phyloP scores from a whole-genome alignment of 768 basidiomycete genomes.

The Royoungia palumana region DNA sequence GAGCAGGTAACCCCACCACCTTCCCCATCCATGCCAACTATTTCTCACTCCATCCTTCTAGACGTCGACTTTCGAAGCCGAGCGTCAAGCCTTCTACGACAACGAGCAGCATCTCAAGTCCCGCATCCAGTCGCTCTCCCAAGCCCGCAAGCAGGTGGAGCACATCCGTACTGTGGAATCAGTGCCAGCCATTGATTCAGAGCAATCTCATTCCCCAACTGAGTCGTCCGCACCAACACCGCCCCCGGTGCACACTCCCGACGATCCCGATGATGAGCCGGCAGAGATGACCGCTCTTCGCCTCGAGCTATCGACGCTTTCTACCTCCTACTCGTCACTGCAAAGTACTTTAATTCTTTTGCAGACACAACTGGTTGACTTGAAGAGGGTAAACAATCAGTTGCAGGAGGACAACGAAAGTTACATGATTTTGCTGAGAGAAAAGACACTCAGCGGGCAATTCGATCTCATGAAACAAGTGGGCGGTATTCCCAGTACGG shows the following conservation, averaged over 20 bases:
- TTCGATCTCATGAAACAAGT: conserved; percentile 75
- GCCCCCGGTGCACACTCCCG: conserved; percentile 43
- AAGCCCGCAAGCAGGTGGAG: conserved; percentile 57
- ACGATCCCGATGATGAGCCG: conserved; percentile 72
- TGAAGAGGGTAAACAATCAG: conserved; percentile 84
- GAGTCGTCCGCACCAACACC: conserved; percentile 22
- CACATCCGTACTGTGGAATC: conserved; percentile 31
- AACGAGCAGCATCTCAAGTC: conserved; percentile 92
- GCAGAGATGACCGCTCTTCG: conserved; percentile 82
- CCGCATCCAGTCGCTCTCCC: conserved; percentile 76
- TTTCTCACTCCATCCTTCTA: conserved; percentile 30
- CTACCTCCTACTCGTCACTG: conserved; percentile 79
- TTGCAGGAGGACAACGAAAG: conserved; percentile 96
- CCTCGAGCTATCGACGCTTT: conserved; percentile 82
- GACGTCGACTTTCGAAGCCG: conserved; percentile 88
- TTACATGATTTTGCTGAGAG: conserved; percentile 89
- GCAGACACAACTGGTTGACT: conserved; percentile 79
- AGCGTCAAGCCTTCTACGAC: conserved; percentile 89
- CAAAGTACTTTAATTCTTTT: conserved; percentile 83
- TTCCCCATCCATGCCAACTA: conserved; percentile 10
- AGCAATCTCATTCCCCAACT: conserved; percentile 31
- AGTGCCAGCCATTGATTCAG: conserved; percentile 41
- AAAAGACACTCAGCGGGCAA: conserved; percentile 87
- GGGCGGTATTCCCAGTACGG: conserved; percentile 41
- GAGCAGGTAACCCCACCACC: conserved; percentile 62